phyloP scores from a whole-genome alignment of 2,329 filamentous ascomycete genomes.

The Myriosclerotinia curreyana region DNA sequence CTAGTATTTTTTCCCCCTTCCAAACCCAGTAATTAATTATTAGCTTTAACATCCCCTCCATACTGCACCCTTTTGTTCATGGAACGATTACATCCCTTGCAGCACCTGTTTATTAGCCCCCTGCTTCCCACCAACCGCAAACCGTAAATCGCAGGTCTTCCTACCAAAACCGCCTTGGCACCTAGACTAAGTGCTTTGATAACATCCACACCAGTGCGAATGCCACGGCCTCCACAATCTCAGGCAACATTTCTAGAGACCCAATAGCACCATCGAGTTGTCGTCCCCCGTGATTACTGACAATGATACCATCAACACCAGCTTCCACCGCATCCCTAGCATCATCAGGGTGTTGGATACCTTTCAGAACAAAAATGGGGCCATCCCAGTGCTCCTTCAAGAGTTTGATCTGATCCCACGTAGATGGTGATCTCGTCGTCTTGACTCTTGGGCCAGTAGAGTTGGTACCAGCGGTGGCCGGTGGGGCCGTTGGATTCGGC shows the following conservation, averaged over 20 bases:
- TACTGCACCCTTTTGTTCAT: constrained; percentile 33
- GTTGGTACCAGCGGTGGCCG: constrained; percentile 66
- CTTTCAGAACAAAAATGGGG: constrained; percentile 62
- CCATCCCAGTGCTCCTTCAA: constrained; percentile 60
- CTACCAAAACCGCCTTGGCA: constrained; percentile 56
- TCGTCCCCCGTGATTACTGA: constrained; percentile 56
- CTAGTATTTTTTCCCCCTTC: not conserved
- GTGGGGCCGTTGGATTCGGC: constrained; percentile 52
- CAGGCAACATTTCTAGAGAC: constrained; percentile 55
- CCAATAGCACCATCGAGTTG: constrained; percentile 56
- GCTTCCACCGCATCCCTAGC: constrained; percentile 45
- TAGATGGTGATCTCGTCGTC: constrained; percentile 63
- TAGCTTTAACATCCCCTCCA: constrained; percentile 33
- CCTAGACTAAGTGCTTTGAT: constrained; percentile 56
- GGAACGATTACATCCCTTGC: constrained; percentile 36
- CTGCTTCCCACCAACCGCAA: constrained; percentile 51
- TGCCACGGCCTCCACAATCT: constrained; percentile 60
- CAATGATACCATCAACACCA: constrained; percentile 51
- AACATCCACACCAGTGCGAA: constrained; percentile 54
- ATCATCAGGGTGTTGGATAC: constrained; percentile 51
- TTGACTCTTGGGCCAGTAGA: constrained; percentile 73
- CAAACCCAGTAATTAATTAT: constrained; percentile 25
- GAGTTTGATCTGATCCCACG: constrained; percentile 60
- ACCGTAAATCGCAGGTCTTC: constrained; percentile 57
- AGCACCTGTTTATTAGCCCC: constrained; percentile 53